A percentile compares a stretch with the other conserved stretches of the same genome.
These are phyloP conservation scores for Fraxinus paxiana DNA, from an alignment of 305 asterid genomes.

Conservation along the genomic window DNA sequence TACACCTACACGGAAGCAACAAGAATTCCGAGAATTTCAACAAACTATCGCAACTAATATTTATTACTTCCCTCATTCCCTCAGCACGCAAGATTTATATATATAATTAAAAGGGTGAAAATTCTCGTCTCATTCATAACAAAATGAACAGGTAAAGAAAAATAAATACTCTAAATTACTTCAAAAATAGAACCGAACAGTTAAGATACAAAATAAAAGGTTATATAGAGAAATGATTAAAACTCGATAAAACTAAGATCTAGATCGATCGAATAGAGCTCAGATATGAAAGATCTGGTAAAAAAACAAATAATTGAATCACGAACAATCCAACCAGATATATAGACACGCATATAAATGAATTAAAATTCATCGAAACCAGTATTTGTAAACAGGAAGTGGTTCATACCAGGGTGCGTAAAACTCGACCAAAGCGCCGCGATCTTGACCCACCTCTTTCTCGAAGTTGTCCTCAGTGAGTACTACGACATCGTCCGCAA, in stretches of 20 bases:
- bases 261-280: not conserved
- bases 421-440: slow-evolving; percentile 81
- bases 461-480: slow-evolving; percentile 78
- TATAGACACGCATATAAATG: not conserved
- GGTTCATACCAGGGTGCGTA: slow-evolving; percentile 75
- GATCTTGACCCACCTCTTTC: slow-evolving; percentile 80
- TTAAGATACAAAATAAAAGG: not conserved
- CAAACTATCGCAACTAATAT: not conserved
- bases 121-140: not conserved
- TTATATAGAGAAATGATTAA: not conserved
- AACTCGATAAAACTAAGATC: slow-evolving; percentile 23
- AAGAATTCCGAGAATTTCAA: not conserved
- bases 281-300: slow-evolving; percentile 18
- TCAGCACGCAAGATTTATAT: not conserved
- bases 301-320: not conserved
- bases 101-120: not conserved
- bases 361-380: not conserved
- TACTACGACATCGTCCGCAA: slow-evolving; percentile 66
- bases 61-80: not conserved
- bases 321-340: not conserved
- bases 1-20: not conserved
- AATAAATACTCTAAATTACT: not conserved
- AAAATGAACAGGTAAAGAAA: not conserved
- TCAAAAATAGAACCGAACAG: not conserved
- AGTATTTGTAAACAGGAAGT: not conserved